phyloP scores from a whole-genome alignment of 495 filamentous ascomycete genomes.

The Daldinia concentrica region DNA sequence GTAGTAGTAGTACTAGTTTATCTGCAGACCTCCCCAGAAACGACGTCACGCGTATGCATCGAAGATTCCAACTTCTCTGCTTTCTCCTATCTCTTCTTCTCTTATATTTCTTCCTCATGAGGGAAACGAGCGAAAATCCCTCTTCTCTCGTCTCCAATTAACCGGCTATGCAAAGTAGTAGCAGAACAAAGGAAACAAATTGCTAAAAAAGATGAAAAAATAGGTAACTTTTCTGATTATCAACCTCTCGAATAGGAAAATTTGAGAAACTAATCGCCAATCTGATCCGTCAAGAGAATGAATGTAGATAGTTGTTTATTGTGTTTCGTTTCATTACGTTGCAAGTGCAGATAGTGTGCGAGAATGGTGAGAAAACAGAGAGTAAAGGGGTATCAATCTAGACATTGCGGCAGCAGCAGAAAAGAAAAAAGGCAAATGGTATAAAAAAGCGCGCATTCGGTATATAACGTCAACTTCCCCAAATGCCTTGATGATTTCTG shows the following conservation, averaged over 20 bases:
- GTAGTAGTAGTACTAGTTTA: not conserved
- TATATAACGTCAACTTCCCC: conserved; percentile 38
- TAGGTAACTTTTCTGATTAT: conserved; percentile 17
- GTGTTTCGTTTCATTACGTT: conserved; percentile 39
- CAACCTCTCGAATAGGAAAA: conserved; percentile 16
- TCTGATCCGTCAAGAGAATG: conserved; percentile 24
- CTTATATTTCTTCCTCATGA: conserved; percentile 8
- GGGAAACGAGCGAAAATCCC: conserved; percentile 17
- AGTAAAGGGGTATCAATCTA: conserved; percentile 50
- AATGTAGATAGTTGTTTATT: not conserved
- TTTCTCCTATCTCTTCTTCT: not conserved
- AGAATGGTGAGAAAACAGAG: conserved; percentile 19
- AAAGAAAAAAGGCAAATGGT: conserved; percentile 44
- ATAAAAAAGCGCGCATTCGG: conserved; percentile 42
- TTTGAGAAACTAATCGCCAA: conserved; percentile 26
- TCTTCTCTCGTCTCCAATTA: conserved; percentile 20
- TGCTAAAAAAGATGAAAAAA: not conserved
- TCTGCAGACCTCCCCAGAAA: conserved; percentile 29
- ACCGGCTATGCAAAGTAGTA: conserved; percentile 35
- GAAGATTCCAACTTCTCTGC: not conserved
- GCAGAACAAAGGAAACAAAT: conserved; percentile 19
- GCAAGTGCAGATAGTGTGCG: conserved; percentile 9
- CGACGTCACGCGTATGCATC: conserved; percentile 25
- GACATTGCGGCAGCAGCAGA: conserved; percentile 25
- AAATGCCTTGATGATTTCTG: conserved; percentile 21